These are phyloP conservation scores for Poronia punctata DNA, from an alignment of 495 filamentous ascomycete genomes.

Conservation along the genomic window DNA sequence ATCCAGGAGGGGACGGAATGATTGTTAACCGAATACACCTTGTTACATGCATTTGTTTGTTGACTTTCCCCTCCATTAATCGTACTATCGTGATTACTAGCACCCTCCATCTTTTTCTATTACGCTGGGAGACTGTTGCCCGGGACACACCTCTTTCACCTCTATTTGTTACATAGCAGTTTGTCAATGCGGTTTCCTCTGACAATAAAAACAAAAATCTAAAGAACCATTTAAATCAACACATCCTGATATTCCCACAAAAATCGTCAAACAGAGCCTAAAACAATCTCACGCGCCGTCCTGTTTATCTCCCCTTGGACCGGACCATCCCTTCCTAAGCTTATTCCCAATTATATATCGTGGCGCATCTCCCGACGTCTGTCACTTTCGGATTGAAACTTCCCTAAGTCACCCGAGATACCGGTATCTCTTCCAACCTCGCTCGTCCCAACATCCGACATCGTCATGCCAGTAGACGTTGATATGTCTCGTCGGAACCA, in stretches of 20 bases:
- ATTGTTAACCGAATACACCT: conserved; percentile 1
- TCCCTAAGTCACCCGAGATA: no score
- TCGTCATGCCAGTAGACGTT: conserved; percentile 52
- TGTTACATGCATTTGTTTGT: conserved; percentile 7
- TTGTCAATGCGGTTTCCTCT: no score
- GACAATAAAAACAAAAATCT: no score
- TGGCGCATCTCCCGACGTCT: no score
- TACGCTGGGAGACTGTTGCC: conserved; percentile 10
- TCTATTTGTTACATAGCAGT: background rate
- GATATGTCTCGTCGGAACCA: conserved; percentile 78
- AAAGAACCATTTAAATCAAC: no score
- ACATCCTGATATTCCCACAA: no score
- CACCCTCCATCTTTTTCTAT: conserved; percentile 4
- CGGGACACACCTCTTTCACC: conserved; percentile 3
- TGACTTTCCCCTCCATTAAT: conserved; percentile 12
- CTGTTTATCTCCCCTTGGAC: no score
- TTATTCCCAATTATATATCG: no score
- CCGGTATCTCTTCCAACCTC: background rate
- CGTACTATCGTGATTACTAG: conserved; percentile 6
- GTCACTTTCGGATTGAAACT: no score
- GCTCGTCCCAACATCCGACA: background rate
- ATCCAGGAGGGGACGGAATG: conserved; percentile 1
- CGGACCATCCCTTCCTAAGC: no score
- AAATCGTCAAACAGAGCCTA: no score
- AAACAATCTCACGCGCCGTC: no score